Evolutionary conservation across 805 yeast genomes (phyloP).

Genomic region (Zygoascus bituminiphila): DNA sequence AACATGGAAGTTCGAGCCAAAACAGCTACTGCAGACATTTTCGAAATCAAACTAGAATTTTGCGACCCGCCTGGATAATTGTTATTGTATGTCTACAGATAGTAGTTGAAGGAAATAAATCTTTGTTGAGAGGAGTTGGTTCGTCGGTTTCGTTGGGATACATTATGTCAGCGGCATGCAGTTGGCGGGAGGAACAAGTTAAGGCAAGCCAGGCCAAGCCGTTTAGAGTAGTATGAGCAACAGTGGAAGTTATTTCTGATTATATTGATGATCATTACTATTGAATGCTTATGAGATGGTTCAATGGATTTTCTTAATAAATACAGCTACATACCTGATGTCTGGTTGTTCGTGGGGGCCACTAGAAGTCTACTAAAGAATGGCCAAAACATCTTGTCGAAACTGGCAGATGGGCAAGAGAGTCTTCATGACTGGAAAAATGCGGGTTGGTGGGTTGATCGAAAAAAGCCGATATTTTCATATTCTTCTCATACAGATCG

Average conservation of each 20-base stretch:
- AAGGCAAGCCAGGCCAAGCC: too few relatives aligned
- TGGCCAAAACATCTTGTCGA: conserved; percentile 9
- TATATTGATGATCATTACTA: too few relatives aligned
- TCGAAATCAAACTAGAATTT: not conserved
- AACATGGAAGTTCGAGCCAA: conserved; percentile 9
- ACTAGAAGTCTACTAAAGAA: not conserved
- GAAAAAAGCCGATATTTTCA: conserved; percentile 5
- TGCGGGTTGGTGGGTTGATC: conserved; percentile 1
- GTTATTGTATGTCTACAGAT: not conserved
- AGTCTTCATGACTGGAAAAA: not conserved
- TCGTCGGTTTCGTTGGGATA: not conserved
- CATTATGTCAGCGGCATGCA: not conserved
- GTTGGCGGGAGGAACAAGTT: too few relatives aligned
- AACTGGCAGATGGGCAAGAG: not conserved
- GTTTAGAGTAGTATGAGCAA: too few relatives aligned
- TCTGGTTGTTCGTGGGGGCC: too few relatives aligned
- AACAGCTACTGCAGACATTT: conserved; percentile 14
- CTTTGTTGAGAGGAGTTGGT: not conserved
- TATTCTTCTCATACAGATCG: conserved; percentile 10
- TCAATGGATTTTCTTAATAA: too few relatives aligned
- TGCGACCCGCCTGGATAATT: not conserved
- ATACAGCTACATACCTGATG: too few relatives aligned
- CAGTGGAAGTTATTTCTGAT: too few relatives aligned
- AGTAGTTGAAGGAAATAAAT: not conserved
- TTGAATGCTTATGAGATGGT: too few relatives aligned